Percentiles rank a stretch among this genome's conserved stretches.
phyloP scores from a whole-genome alignment of 2,329 filamentous ascomycete genomes.

The Alternaria hordeiaustralica region DNA sequence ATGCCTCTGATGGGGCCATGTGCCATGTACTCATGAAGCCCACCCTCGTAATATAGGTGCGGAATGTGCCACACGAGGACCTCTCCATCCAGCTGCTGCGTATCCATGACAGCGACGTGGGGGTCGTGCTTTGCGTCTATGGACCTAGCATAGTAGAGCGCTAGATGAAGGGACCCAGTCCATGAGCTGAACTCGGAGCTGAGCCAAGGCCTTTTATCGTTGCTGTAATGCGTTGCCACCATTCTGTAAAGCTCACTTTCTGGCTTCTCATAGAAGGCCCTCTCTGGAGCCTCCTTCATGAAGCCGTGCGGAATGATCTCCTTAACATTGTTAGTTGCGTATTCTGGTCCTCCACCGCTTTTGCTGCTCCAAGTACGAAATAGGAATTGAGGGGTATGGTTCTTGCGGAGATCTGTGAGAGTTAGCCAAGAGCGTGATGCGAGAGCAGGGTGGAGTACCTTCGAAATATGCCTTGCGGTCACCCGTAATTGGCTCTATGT shows the following conservation, averaged over 20 bases:
- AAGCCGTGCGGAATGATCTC: neutral
- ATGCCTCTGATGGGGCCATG: neutral
- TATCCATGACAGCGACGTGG: neutral
- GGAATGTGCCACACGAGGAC: neutral
- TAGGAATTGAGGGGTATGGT: neutral
- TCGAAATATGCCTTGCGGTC: neutral
- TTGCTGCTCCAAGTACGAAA: neutral
- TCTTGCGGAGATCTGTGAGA: neutral
- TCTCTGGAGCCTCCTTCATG: neutral
- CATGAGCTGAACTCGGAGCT: neutral
- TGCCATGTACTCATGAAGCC: neutral
- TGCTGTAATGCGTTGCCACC: too few species aligned
- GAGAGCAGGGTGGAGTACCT: neutral
- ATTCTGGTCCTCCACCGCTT: neutral
- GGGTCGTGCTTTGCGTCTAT: neutral
- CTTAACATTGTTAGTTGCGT: neutral
- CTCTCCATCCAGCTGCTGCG: neutral
- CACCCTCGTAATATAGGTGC: too few species aligned
- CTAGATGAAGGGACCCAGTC: neutral
- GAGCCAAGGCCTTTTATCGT: too few species aligned
- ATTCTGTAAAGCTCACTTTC: neutral
- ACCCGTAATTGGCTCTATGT: neutral
- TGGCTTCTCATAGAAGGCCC: neutral
- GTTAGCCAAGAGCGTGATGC: neutral
- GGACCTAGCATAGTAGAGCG: neutral